Percentiles rank a stretch among this genome's conserved stretches.
These are phyloP conservation scores for Wakefieldia striispora DNA, from an alignment of 768 basidiomycete species.

Conservation along the genomic window DNA sequence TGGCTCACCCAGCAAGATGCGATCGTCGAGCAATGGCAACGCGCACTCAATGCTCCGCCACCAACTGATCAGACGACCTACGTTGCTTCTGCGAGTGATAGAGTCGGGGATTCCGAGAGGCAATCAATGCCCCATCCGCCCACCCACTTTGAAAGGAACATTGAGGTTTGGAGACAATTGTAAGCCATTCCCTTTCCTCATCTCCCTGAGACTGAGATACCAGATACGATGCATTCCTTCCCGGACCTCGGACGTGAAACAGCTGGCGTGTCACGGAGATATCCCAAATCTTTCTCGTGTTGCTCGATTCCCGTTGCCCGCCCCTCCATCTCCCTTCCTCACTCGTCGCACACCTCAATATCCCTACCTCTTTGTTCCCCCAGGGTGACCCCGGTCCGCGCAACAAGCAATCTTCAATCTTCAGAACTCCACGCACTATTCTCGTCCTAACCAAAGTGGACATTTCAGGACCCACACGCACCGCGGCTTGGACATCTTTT, in stretches of 20 bases:
- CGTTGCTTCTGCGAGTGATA: background rate
- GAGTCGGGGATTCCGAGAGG: conserved; percentile 15
- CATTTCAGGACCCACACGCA: conserved; percentile 67
- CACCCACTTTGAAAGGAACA: conserved; percentile 83
- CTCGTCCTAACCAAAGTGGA: conserved; percentile 88
- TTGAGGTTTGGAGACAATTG: conserved; percentile 95
- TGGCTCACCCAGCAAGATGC: conserved; percentile 73
- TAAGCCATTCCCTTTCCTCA: conserved; percentile 37
- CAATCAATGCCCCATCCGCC: conserved; percentile 56
- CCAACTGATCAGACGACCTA: conserved; percentile 5
- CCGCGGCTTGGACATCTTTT: conserved; percentile 63
- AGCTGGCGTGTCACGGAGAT: conserved; percentile 95
- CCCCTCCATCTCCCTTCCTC: conserved; percentile 84
- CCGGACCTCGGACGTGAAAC: conserved; percentile 1
- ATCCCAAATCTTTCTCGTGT: conserved; percentile 81
- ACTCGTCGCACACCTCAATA: conserved; percentile 57
- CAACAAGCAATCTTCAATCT: conserved; percentile 34
- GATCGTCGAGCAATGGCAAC: conserved; percentile 52
- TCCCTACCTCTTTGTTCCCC: conserved; percentile 6
- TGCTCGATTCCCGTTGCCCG: conserved; percentile 89
- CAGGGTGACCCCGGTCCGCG: conserved; percentile 9
- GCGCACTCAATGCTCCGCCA: conserved; percentile 8
- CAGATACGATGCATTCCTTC: background rate
- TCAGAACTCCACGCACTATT: conserved; percentile 38
- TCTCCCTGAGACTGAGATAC: conserved; percentile 1